phyloP scores from a whole-genome alignment of 2,329 filamentous ascomycete species.

The Diaporthe sp. region DNA sequence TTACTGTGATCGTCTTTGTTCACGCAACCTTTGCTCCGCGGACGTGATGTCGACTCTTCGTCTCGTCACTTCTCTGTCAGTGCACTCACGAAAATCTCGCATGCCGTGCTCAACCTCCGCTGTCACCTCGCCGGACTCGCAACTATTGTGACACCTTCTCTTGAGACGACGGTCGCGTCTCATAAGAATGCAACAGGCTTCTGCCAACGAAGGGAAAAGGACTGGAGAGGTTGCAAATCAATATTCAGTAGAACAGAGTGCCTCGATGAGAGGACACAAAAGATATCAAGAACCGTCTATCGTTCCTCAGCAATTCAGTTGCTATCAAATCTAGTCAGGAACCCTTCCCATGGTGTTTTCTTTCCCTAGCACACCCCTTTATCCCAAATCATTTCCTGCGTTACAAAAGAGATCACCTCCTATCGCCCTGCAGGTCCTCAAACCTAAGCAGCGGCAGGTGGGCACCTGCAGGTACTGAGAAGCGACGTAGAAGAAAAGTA shows the following conservation, averaged over 20 bases:
- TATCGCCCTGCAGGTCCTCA: background rate
- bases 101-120: too few species aligned
- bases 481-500: background rate
- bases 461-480: background rate
- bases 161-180: background rate
- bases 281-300: background rate
- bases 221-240: background rate
- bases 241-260: background rate
- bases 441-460: too few species aligned
- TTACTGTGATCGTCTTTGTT: background rate
- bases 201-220: background rate
- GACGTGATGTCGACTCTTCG: too few species aligned
- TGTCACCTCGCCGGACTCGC: too few species aligned
- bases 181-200: background rate
- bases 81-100: too few species aligned
- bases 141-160: too few species aligned
- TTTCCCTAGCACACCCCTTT: background rate
- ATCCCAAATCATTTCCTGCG: background rate
- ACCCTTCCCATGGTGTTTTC: background rate
- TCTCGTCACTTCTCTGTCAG: too few species aligned
- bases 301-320: background rate
- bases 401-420: conserved; percentile 1
- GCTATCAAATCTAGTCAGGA: conserved; percentile 15
- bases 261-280: background rate
- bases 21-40: too few species aligned